Percentiles rank a stretch among this genome's conserved stretches.
These are phyloP conservation scores for Kwoniella dendrophila DNA, from an alignment of 768 basidiomycete species.

Conservation along the genomic window DNA sequence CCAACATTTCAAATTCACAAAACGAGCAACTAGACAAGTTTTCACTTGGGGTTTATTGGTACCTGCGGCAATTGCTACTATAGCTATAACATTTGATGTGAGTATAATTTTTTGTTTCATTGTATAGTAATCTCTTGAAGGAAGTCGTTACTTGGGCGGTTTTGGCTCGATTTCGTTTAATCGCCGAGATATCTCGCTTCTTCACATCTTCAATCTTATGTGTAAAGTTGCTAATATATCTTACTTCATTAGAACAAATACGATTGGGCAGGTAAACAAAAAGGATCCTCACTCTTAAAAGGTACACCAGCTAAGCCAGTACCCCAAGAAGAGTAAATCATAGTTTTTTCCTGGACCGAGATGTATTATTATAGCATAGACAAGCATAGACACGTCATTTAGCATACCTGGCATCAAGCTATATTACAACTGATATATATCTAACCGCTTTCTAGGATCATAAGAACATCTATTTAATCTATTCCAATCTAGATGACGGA, in stretches of 20 bases:
- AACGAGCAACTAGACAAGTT: conserved; percentile 65
- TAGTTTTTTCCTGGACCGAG: not conserved
- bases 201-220: too few species aligned
- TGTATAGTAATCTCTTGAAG: not conserved
- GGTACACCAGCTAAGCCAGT: conserved; percentile 28
- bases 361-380: conserved; percentile 9
- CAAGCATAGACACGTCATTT: too few species aligned
- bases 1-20: conserved; percentile 78
- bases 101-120: conserved; percentile 20
- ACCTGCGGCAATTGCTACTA: conserved; percentile 59
- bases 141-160: too few species aligned
- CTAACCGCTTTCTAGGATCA: too few species aligned
- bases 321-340: conserved; percentile 20
- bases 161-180: too few species aligned
- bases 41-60: conserved; percentile 67
- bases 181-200: too few species aligned
- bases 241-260: conserved; percentile 33
- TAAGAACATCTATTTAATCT: not conserved
- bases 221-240: not conserved
- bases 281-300: conserved; percentile 30
- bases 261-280: conserved; percentile 51
- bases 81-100: conserved; percentile 46
- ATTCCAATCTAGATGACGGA: not conserved
- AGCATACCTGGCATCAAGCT: not conserved
- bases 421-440: not conserved